Base-by-base conservation (phyloP, 108 stramenopile genomes). In the Nitzschia putrida region DNA sequence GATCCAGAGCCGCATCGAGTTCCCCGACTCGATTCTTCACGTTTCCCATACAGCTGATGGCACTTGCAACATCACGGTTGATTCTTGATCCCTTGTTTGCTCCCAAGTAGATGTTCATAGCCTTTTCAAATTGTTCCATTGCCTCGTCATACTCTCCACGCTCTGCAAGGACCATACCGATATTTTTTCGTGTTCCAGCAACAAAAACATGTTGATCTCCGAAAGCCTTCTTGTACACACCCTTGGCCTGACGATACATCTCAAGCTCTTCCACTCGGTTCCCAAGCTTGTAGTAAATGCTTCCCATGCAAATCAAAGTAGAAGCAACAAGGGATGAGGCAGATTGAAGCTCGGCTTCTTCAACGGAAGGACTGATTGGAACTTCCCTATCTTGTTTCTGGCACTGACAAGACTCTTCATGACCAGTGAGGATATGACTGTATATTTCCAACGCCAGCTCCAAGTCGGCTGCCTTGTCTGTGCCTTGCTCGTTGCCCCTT, bases 111-210 rank as follows among this genome's bases (percentile, higher is more conserved):
- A 88, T 86, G 42, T 34, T 43, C 49, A 71, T 73, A 20, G 90
- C 90, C 65, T 83, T 80, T 68, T 86, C 76, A 52, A 91, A 91
- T 44, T 87, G 74, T 8, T 66, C 58, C 72, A 88, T 77, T 42
- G 87, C 85, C 45, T 83, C 78, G 10, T 86, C 82, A 56, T 85
- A 85, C 39, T 87, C 71, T 10, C 90, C 90, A 64, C 82, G 66
- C 66, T 91, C 90, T 40, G 90, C 90, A 6, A 91, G 74, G 23
- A 91, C 90, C 87, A 87, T 91, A 14, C 90, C 90, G 60, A 91
- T 91, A 43, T 91, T 91, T 49, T 91, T 91, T 55, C 84, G 82
- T 7, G 90, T 88, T 2, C 90, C 90, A 0, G 90, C 90, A 49
- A 88, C 87, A 63, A 83, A 86, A 5, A 80, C 68, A 55, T 88